These are phyloP conservation scores for Sphaerulina vaccinii DNA, from an alignment of 2,329 filamentous ascomycete species.

Conservation along the genomic window DNA sequence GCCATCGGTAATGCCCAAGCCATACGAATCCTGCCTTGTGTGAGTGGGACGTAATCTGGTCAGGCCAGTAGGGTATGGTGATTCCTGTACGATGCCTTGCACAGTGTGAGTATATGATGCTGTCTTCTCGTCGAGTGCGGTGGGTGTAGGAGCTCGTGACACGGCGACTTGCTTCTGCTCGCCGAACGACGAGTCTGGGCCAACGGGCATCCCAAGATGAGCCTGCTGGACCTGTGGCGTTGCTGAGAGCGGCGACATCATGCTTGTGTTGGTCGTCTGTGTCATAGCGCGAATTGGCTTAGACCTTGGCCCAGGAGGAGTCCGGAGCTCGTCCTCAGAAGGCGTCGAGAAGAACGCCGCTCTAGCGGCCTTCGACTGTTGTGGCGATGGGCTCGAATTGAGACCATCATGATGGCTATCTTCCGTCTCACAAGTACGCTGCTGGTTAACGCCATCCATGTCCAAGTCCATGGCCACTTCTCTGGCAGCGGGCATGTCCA, in stretches of 20 bases:
- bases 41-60: slow-evolving; percentile 18
- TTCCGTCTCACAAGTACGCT: neutral
- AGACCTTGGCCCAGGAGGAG: slow-evolving; percentile 7
- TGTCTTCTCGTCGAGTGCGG: neutral
- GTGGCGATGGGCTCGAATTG: neutral
- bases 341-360: slow-evolving; percentile 30
- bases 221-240: slow-evolving; percentile 35
- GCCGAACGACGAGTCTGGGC: slow-evolving; percentile 28
- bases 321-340: slow-evolving; percentile 28
- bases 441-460: neutral
- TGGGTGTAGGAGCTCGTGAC: slow-evolving; percentile 9
- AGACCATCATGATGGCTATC: neutral
- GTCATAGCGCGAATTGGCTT: slow-evolving; percentile 15
- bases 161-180: slow-evolving; percentile 29
- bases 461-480: slow-evolving; percentile 1
- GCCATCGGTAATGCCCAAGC: slow-evolving; percentile 27
- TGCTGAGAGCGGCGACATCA: slow-evolving; percentile 32
- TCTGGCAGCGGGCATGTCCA: neutral
- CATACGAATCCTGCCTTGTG: slow-evolving; percentile 27
- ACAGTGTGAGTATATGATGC: neutral
- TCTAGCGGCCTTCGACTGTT: neutral
- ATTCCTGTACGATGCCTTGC: neutral
- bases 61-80: neutral
- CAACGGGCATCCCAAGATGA: slow-evolving; percentile 30
- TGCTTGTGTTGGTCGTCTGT: slow-evolving; percentile 24